These are phyloP conservation scores for Linnemannia hyalina DNA, from an alignment of 192 early-diverging fungal species.

Conservation along the genomic window DNA sequence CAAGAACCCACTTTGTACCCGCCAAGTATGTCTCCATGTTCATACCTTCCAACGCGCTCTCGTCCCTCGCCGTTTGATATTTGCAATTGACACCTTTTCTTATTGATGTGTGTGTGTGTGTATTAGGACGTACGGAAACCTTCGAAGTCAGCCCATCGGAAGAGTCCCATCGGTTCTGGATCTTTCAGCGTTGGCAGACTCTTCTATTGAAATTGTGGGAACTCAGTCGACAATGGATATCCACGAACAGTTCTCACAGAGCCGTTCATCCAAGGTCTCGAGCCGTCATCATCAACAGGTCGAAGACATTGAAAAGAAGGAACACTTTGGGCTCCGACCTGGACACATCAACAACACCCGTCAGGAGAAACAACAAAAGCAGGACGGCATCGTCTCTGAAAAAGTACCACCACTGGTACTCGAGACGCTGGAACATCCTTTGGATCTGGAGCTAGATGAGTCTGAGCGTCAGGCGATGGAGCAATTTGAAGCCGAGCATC, in stretches of 20 bases:
- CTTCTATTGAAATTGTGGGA: constrained; percentile 61
- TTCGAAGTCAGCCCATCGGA: constrained; percentile 47
- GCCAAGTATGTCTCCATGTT: constrained; percentile 38
- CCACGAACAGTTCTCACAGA: constrained; percentile 61
- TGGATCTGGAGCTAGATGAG: constrained; percentile 32
- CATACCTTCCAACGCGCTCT: not conserved
- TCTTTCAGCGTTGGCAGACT: constrained; percentile 43
- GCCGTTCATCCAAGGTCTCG: constrained; percentile 23
- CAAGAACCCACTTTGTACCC: constrained; percentile 52
- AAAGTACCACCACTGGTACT: not conserved
- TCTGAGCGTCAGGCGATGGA: constrained; percentile 47
- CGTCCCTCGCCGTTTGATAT: too few relatives aligned
- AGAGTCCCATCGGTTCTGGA: constrained; percentile 51
- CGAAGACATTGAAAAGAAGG: constrained; percentile 33
- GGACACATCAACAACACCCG: constrained; percentile 15
- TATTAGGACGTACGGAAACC: constrained; percentile 46
- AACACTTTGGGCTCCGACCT: constrained; percentile 43
- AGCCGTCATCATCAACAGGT: not conserved
- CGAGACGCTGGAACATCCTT: constrained; percentile 17
- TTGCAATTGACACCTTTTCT: not conserved
- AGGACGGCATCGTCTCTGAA: not conserved
- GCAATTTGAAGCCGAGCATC: constrained; percentile 51
- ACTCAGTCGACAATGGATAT: constrained; percentile 66
- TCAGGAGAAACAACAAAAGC: constrained; percentile 5
- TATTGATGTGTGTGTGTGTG: not conserved